phyloP scores from a whole-genome alignment of 2,329 filamentous ascomycete genomes.

The Bertia moriformis region DNA sequence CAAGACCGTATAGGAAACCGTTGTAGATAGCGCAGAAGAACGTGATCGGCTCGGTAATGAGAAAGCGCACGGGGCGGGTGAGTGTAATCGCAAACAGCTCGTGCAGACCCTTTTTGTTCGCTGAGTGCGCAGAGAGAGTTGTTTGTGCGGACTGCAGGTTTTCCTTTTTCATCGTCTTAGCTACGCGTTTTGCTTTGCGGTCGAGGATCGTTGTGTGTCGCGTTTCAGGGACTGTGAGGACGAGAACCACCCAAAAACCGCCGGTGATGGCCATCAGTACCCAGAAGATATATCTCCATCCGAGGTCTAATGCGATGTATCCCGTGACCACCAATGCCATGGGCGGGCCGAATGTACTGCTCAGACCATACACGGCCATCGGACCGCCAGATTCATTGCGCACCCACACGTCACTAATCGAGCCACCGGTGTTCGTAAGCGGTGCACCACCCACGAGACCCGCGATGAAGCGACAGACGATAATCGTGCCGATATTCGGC shows the following conservation, averaged over 20 bases:
- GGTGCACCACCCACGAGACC: conserved; percentile 25
- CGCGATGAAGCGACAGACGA: conserved; percentile 24
- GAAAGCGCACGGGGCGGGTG: conserved; percentile 27
- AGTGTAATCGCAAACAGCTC: conserved; percentile 24
- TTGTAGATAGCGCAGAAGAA: conserved; percentile 31
- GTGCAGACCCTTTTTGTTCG: conserved; percentile 9
- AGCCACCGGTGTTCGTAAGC: conserved; percentile 22
- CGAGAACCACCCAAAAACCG: conserved; percentile 24
- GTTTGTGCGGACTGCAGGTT: conserved; percentile 16
- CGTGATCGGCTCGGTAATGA: conserved; percentile 28
- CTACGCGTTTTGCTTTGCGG: conserved; percentile 14
- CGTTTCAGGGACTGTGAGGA: conserved; percentile 22
- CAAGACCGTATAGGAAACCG: conserved; percentile 29
- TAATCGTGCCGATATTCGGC: conserved; percentile 21
- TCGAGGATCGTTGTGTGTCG: conserved; percentile 25
- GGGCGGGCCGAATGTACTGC: conserved; percentile 14
- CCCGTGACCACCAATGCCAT: conserved; percentile 28
- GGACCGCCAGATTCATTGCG: conserved; percentile 22
- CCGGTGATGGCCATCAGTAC: conserved; percentile 27
- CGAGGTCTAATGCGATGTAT: conserved; percentile 23
- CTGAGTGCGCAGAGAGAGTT: conserved; percentile 17
- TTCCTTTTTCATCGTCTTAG: conserved; percentile 9
- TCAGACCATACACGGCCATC: conserved; percentile 9
- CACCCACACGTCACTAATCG: conserved; percentile 26
- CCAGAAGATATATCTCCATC: conserved; percentile 28